These are phyloP conservation scores for Boletus subcaerulescens DNA, from an alignment of 768 basidiomycete species.

Conservation along the genomic window DNA sequence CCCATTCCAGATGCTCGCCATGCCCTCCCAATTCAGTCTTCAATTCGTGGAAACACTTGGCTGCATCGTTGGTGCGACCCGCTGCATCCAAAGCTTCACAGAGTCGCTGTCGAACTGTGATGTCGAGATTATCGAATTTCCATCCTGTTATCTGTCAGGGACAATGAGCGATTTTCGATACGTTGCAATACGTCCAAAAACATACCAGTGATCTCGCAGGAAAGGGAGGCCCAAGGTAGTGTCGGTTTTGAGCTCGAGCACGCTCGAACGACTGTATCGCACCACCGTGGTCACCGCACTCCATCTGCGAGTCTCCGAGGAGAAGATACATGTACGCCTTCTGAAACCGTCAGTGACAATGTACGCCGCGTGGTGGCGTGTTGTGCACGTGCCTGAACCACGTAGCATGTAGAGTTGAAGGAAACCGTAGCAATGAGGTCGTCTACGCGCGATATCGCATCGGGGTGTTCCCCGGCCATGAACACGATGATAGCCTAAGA, in stretches of 20 bases:
- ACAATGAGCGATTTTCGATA: background rate
- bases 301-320: background rate
- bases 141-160: background rate
- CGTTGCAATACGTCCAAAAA: too few relatives aligned
- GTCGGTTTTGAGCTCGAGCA: background rate
- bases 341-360: background rate
- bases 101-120: background rate
- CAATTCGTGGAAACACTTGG: background rate
- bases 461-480: background rate
- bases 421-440: background rate
- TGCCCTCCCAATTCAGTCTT: too few relatives aligned
- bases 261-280: background rate
- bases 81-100: background rate
- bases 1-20: too few relatives aligned
- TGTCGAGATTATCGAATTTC: background rate
- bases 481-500: background rate
- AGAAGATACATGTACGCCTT: background rate
- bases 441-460: background rate
- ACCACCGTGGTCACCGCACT: background rate
- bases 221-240: background rate
- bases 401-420: background rate
- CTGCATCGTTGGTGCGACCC: background rate
- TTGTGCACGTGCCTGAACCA: background rate
- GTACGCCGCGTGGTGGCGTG: background rate
- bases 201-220: background rate